Conservation (phyloP, 2,329 filamentous ascomycete genomes). For the Diaporthe australafricana region DNA sequence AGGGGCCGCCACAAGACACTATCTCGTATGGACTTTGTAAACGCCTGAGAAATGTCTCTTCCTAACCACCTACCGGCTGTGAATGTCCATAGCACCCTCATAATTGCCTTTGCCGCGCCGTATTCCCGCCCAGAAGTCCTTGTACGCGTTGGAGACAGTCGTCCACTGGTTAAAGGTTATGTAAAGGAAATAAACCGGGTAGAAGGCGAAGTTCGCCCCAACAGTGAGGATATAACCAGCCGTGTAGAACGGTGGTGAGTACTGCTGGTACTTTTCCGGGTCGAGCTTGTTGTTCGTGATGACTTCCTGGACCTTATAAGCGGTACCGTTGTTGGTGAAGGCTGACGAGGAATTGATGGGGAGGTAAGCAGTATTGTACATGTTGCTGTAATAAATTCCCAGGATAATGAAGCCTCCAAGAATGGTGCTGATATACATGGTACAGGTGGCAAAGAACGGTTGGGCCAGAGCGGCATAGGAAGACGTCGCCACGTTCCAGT, state of each 20-base stretch:
- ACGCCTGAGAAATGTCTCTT: too few species aligned
- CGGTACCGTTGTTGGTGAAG: slow-evolving; percentile 56
- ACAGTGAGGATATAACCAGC: slow-evolving; percentile 55
- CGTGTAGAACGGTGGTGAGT: slow-evolving; percentile 58
- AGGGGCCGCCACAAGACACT: too few species aligned
- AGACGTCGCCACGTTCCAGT: slow-evolving; percentile 59
- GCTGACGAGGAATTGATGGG: slow-evolving; percentile 60
- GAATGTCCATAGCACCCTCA: slow-evolving; percentile 55
- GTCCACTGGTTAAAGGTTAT: slow-evolving; percentile 56
- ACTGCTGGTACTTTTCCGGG: slow-evolving; percentile 52
- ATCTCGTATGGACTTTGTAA: too few species aligned
- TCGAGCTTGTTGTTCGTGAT: slow-evolving; percentile 53
- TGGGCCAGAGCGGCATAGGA: slow-evolving; percentile 51
- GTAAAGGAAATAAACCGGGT: slow-evolving; percentile 56
- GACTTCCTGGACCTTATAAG: slow-evolving; percentile 54
- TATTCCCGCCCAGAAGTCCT: slow-evolving; percentile 53
- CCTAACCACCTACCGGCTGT: slow-evolving; percentile 44
- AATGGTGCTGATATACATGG: slow-evolving; percentile 47
- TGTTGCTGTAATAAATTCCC: slow-evolving; percentile 56
- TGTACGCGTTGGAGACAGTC: slow-evolving; percentile 51
- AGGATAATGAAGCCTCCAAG: slow-evolving; percentile 54
- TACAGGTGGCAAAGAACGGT: slow-evolving; percentile 56
- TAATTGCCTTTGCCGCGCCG: slow-evolving; percentile 54
- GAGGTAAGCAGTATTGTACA: slow-evolving; percentile 56
- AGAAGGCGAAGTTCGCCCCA: slow-evolving; percentile 57